Evolutionary conservation across 163 green algal genomes (phyloP), one percentile per base, ranked within the genome.

Genomic region (Scenedesmus sp.): DNA sequence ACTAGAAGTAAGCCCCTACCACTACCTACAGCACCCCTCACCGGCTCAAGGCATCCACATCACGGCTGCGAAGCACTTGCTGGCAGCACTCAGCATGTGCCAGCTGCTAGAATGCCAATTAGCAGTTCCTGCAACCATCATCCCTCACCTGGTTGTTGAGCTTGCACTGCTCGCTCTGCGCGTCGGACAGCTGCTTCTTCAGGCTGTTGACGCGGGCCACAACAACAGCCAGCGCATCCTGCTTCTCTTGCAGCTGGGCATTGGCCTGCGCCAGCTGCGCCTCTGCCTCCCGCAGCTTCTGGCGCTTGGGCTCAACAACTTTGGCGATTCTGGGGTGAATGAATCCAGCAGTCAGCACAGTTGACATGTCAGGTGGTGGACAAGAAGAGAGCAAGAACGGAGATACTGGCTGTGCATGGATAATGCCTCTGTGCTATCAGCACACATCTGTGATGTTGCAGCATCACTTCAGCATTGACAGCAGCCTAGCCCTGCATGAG

Each of bases 271-370:
- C 80, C 42, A 97, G 95, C 79, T 93, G 81, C 13, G 76, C 70
- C 91, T 97, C 93, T 24, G 96, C 95, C 81, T 95, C 92, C 0
- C 42, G 81, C 68, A 97, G 94, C 88, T 95, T 94, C 40, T 94
- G 24, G 22, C 91, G 91, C 94, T 98, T 98, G 30, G 96, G 96
- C 86, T 92, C 95, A 53, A 98, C 96, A 51, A 97, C 93, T 85
- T 96, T 95, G n/a, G 88, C 92, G 18, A 96, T 68, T 46, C 88
- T 92, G 88, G 33, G 22, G 4, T 16, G 15, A 68, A 0, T 44
- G 0, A 22, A 16, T 43, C n/a, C 33, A 42, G n/a, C 70, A 80
- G n/a, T 16, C n/a, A 20, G n/a, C 70, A 44, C n/a, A 80, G 13
- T 44, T 80, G 30, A n/a, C 70, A 16, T 43, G n/a, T 22, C 51